Evolutionary conservation across 2,329 filamentous ascomycete genomes (phyloP).

Genomic region (Zymoseptoria brevis): DNA sequence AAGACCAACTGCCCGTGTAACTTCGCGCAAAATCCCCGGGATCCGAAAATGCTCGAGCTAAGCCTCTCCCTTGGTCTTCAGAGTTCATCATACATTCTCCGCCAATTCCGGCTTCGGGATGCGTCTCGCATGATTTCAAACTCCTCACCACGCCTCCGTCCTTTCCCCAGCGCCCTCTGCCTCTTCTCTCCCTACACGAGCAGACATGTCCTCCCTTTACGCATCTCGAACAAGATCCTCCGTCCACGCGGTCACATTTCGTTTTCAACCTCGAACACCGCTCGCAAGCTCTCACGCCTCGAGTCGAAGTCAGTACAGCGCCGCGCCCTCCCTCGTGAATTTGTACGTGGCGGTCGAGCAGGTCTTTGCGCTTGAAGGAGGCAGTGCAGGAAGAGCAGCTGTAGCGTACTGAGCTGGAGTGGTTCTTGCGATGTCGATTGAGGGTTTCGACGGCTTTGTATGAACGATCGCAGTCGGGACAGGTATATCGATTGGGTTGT

Average conservation of each 20-base stretch:
- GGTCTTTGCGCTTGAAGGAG: constrained; percentile 18
- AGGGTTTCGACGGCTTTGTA: constrained; percentile 18
- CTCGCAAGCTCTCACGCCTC: constrained; percentile 15
- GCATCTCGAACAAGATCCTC: constrained; percentile 12
- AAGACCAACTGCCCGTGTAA: background rate
- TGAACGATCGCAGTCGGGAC: constrained; percentile 11
- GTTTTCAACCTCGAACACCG: constrained; percentile 16
- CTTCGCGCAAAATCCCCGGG: background rate
- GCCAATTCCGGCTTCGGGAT: background rate
- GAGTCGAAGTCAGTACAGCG: constrained; percentile 2
- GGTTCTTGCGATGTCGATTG: constrained; percentile 17
- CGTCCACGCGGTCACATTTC: constrained; percentile 13
- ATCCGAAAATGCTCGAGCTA: background rate
- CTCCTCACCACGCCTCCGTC: background rate
- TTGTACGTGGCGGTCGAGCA: constrained; percentile 15
- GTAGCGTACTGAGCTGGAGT: constrained; percentile 11
- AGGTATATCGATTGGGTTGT: constrained; percentile 1
- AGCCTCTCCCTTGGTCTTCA: background rate
- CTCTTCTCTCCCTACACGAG: constrained; percentile 10
- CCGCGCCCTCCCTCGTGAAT: constrained; percentile 10
- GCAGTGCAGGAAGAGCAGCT: constrained; percentile 12
- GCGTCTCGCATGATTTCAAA: background rate
- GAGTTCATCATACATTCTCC: background rate
- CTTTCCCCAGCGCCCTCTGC: constrained; percentile 1
- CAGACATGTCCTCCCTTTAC: constrained; percentile 11